A percentile compares a stretch with the other conserved stretches of the same genome.
These are phyloP conservation scores for Penicillium simplicissimum DNA, from an alignment of 495 filamentous ascomycete genomes.

Conservation along the genomic window DNA sequence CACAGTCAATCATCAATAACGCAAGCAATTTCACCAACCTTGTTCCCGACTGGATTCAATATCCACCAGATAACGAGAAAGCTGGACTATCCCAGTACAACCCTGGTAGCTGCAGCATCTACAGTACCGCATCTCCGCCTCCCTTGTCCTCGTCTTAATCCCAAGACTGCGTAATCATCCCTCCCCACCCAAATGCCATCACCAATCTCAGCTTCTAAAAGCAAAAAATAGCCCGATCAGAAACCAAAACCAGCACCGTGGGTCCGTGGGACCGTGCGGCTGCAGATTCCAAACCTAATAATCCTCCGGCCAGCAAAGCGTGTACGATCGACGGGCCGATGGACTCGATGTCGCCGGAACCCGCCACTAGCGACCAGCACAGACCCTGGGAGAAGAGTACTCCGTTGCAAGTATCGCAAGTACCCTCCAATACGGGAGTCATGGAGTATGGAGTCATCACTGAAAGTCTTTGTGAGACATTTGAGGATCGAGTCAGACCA, in stretches of 20 bases:
- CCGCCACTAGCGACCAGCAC: conserved; percentile 11
- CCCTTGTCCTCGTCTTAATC: neutral
- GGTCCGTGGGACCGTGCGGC: conserved; percentile 11
- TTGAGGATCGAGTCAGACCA: neutral
- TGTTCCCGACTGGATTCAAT: neutral
- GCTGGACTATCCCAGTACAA: neutral
- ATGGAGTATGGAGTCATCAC: too few relatives aligned
- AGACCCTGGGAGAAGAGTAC: conserved; percentile 8
- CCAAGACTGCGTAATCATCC: neutral
- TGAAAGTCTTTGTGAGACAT: neutral
- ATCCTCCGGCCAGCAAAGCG: conserved; percentile 7
- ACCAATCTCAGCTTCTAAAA: neutral
- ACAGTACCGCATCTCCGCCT: neutral
- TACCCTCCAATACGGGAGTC: neutral
- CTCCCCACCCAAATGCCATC: neutral
- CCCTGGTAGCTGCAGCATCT: neutral
- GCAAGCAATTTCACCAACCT: neutral
- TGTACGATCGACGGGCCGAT: conserved; percentile 15
- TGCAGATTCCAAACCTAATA: conserved; percentile 6
- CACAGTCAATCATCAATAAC: neutral
- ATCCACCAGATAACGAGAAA: neutral
- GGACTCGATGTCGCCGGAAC: conserved; percentile 1
- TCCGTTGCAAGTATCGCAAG: neutral
- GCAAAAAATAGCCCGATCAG: neutral
- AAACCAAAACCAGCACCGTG: neutral